These are phyloP conservation scores for Termitomyces sp. DNA, from an alignment of 768 basidiomycete genomes.

Conservation along the genomic window DNA sequence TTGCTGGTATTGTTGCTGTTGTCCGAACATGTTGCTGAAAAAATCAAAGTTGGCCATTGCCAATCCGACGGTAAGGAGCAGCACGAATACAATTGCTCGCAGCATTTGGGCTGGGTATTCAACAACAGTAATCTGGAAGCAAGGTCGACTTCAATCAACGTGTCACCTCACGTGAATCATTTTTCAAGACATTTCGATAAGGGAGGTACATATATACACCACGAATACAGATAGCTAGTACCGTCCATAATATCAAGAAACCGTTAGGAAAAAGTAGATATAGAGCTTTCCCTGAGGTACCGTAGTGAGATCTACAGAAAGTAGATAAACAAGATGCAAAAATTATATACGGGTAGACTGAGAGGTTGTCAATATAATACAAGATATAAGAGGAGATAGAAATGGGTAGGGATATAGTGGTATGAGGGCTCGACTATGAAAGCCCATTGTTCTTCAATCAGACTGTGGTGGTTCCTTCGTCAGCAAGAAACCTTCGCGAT, in stretches of 20 bases:
- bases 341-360: slow-evolving; percentile 1
- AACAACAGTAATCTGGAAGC: not conserved
- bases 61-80: slow-evolving; percentile 30
- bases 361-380: not conserved
- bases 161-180: slow-evolving; percentile 12
- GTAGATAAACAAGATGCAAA: not conserved
- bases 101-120: slow-evolving; percentile 8
- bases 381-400: not conserved
- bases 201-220: slow-evolving; percentile 4
- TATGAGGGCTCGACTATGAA: not conserved
- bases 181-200: not conserved
- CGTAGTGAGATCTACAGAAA: not conserved
- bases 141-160: not conserved
- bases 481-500: slow-evolving; percentile 25
- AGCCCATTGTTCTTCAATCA: not conserved
- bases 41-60: slow-evolving; percentile 69
- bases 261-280: not conserved
- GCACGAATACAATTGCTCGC: slow-evolving; percentile 14
- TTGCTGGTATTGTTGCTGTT: slow-evolving; percentile 59
- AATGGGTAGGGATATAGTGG: not conserved
- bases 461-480: slow-evolving; percentile 2
- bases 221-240: slow-evolving; percentile 4
- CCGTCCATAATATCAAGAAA: slow-evolving; percentile 4
- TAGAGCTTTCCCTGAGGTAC: not conserved
- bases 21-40: slow-evolving; percentile 74